phyloP scores from a whole-genome alignment of 2,329 filamentous ascomycete genomes.

The Metarhizium brunneum region DNA sequence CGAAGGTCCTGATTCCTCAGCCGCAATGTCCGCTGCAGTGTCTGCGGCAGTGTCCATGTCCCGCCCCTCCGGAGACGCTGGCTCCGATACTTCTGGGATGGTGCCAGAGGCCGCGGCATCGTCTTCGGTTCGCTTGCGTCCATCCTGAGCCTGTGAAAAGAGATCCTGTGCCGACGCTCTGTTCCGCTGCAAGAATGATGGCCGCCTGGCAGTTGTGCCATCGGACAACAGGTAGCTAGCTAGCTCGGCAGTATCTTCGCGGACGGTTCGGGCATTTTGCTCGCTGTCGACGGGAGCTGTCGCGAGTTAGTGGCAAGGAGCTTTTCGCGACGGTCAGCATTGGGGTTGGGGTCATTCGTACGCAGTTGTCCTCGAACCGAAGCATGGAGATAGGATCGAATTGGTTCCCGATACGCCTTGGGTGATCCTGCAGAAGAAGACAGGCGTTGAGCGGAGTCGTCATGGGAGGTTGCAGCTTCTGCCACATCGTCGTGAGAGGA shows the following conservation, averaged over 20 bases:
- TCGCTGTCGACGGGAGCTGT: constrained; percentile 54
- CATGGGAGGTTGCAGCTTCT: constrained; percentile 14
- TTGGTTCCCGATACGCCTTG: constrained; percentile 49
- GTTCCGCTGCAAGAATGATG: constrained; percentile 35
- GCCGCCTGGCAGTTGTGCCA: constrained; percentile 33
- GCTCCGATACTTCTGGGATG: constrained; percentile 54
- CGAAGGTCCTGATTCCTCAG: constrained; percentile 24
- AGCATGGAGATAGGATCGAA: constrained; percentile 62
- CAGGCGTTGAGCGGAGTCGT: constrained; percentile 17
- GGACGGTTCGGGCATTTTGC: constrained; percentile 68
- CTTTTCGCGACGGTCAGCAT: not conserved
- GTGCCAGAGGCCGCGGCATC: constrained; percentile 30
- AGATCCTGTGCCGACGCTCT: constrained; percentile 20
- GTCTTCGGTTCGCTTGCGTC: constrained; percentile 14
- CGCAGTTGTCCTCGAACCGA: constrained; percentile 51
- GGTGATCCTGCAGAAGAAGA: constrained; percentile 30
- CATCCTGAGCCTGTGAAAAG: constrained; percentile 13
- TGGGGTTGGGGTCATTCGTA: constrained; percentile 18
- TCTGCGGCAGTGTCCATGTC: constrained; percentile 5
- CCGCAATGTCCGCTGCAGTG: constrained; percentile 1
- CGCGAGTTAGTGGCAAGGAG: not conserved
- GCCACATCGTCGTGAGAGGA: constrained; percentile 15
- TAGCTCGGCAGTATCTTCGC: constrained; percentile 79
- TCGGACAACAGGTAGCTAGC: constrained; percentile 73
- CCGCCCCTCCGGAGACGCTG: constrained; percentile 16